Conservation (phyloP, 371 early-diverging fungal species). For the Apophysomyces elegans region DNA sequence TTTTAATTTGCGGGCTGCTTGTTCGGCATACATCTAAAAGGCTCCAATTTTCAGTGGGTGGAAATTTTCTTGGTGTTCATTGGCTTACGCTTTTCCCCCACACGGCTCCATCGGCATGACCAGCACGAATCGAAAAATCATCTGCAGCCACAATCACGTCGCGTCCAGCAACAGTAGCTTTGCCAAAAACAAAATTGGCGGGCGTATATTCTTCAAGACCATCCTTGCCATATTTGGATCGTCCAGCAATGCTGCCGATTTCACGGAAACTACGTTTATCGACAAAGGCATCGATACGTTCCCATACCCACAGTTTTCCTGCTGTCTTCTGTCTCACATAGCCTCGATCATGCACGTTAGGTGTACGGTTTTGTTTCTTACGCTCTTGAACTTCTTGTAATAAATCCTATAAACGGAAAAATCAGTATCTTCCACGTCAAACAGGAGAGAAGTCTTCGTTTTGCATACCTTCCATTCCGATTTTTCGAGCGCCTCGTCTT, state of each 20-base stretch:
- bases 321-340: conserved; percentile 48
- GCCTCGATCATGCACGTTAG: conserved; percentile 39
- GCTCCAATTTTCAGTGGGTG: neutral
- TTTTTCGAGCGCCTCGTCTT: conserved; percentile 45
- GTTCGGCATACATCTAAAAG: conserved; percentile 32
- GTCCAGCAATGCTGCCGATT: conserved; percentile 46
- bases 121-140: conserved; percentile 52
- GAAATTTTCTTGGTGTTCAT: no score
- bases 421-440: neutral
- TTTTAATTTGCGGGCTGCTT: conserved; percentile 40
- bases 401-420: conserved; percentile 26
- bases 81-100: conserved; percentile 45
- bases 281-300: conserved; percentile 43
- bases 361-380: conserved; percentile 30
- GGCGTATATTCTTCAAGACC: conserved; percentile 35
- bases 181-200: conserved; percentile 50
- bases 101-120: conserved; percentile 53
- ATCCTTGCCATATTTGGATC: conserved; percentile 38
- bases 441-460: no score
- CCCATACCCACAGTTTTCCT: conserved; percentile 50
- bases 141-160: conserved; percentile 49
- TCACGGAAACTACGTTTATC: conserved; percentile 39
- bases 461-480: conserved; percentile 50
- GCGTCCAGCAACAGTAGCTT: conserved; percentile 31
- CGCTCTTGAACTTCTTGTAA: conserved; percentile 36